A percentile compares a stretch with the other conserved stretches of the same genome.
Conservation (phyloP, 2,329 filamentous ascomycete species). For the Alternaria viburni region DNA sequence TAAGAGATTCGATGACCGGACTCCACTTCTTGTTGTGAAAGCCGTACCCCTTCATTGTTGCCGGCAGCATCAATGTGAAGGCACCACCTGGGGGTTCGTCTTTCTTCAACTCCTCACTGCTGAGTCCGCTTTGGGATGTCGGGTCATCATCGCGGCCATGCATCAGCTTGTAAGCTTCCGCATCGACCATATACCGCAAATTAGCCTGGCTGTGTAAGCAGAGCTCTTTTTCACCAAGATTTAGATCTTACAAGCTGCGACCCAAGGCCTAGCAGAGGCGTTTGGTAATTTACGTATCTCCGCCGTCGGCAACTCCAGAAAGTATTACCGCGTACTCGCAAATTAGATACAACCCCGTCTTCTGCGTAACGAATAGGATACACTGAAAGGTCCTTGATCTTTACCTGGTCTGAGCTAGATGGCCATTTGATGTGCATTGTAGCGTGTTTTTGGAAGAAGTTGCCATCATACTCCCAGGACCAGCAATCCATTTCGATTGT, state of each 20-base stretch:
- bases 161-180: not conserved
- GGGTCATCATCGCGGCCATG: not conserved
- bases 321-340: not conserved
- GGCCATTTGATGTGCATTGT: not conserved
- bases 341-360: no score
- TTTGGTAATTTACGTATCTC: not conserved
- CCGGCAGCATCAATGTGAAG: fast-evolving
- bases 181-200: not conserved
- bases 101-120: not conserved
- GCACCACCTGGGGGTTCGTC: not conserved
- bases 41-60: not conserved
- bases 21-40: not conserved
- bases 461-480: not conserved
- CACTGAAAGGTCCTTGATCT: no score
- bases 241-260: not conserved
- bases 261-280: fast-evolving
- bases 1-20: not conserved
- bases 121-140: not conserved
- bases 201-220: not conserved
- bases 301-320: not conserved
- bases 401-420: not conserved
- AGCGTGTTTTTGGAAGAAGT: not conserved
- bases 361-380: no score
- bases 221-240: fast-evolving
- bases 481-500: not conserved